Conservation (phyloP, 2,329 filamentous ascomycete species). For the Fonsecaea multimorphosa region DNA sequence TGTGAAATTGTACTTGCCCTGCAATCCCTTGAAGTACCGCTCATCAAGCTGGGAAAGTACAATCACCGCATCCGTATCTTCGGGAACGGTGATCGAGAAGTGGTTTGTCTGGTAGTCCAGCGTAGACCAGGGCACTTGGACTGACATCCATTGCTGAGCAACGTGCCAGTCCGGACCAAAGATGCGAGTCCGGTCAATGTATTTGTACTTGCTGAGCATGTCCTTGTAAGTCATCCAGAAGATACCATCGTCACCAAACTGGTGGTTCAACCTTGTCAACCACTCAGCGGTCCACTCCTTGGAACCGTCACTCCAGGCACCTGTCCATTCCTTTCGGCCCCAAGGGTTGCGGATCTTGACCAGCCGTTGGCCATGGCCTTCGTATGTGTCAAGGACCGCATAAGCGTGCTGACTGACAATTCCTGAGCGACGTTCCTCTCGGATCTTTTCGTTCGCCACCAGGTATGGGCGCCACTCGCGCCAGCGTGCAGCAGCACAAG, state of each 20-base stretch:
- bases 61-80: constrained; percentile 62
- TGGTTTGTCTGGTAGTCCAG: constrained; percentile 65
- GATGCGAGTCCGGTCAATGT: constrained; percentile 66
- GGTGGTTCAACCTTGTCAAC: constrained; percentile 73
- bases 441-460: constrained; percentile 39
- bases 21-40: constrained; percentile 64
- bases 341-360: constrained; percentile 72
- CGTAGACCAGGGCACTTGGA: constrained; percentile 66
- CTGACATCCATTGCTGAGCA: constrained; percentile 66
- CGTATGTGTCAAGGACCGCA: constrained; percentile 64
- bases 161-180: constrained; percentile 67
- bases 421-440: constrained; percentile 49
- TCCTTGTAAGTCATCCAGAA: constrained; percentile 69
- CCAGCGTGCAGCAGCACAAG: constrained; percentile 53
- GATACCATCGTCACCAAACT: constrained; percentile 76
- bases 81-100: constrained; percentile 62
- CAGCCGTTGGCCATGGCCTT: constrained; percentile 67
- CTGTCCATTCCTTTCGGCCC: constrained; percentile 82
- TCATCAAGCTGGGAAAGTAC: constrained; percentile 66
- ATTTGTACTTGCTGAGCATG: constrained; percentile 63
- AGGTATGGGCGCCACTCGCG: constrained; percentile 38
- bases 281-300: constrained; percentile 85
- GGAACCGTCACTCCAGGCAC: constrained; percentile 80
- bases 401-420: constrained; percentile 61
- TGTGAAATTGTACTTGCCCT: constrained; percentile 63